Percentiles rank a stretch among this genome's conserved stretches.
phyloP scores from a whole-genome alignment of 2,329 filamentous ascomycete genomes.

The Dactylellina haptotyla region DNA sequence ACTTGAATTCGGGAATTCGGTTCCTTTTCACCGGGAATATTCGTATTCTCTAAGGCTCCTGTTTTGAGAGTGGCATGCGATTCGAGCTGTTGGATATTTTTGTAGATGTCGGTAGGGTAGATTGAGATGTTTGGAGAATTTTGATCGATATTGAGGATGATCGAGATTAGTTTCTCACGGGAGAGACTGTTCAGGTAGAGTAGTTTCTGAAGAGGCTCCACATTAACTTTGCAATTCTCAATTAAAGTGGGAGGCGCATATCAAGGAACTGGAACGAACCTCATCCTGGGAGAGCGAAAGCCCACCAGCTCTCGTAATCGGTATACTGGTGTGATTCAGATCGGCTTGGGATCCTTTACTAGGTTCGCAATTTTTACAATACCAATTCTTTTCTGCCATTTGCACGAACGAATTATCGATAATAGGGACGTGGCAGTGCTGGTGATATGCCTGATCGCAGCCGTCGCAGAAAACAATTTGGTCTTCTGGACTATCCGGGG shows the following conservation, averaged over 20 bases:
- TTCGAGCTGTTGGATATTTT: neutral
- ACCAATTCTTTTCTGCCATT: conserved; percentile 75
- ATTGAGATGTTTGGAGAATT: neutral
- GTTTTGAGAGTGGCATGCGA: neutral
- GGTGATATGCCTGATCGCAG: conserved; percentile 82
- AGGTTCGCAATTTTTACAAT: conserved; percentile 71
- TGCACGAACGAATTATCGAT: conserved; percentile 76
- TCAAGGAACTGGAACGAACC: neutral
- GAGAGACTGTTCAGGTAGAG: conserved; percentile 17
- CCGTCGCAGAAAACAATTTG: conserved; percentile 87
- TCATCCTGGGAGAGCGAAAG: neutral
- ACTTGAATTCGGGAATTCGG: neutral
- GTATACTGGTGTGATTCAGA: conserved; percentile 22
- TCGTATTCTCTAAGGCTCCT: neutral
- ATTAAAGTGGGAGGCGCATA: too few relatives aligned
- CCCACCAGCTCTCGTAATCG: neutral
- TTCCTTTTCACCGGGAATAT: neutral
- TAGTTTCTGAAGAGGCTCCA: neutral
- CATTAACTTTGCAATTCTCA: too few relatives aligned
- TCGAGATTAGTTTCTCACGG: conserved; percentile 6
- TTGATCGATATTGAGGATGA: conserved; percentile 11
- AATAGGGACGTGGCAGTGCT: conserved; percentile 79
- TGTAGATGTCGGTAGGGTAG: neutral
- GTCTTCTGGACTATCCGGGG: conserved; percentile 77
- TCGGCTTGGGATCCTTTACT: conserved; percentile 59